Conservation (phyloP, 2,329 filamentous ascomycete species). For the Colletotrichum musicola region DNA sequence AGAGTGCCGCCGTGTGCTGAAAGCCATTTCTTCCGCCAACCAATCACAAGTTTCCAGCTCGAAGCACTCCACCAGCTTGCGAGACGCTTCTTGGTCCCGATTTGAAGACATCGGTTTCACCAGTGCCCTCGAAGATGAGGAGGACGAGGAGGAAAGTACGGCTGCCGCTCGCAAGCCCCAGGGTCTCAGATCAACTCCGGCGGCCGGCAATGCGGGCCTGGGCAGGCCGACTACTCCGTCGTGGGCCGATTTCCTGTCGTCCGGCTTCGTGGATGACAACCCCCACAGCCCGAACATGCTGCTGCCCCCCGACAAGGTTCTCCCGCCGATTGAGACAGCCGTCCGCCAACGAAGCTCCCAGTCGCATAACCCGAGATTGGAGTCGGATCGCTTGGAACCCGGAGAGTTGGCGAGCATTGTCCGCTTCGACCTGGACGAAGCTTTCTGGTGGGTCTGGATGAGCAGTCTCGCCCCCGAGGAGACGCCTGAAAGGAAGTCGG, state of each 20-base stretch:
- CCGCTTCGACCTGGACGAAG: slow-evolving; percentile 87
- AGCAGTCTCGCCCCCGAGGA: slow-evolving; percentile 94
- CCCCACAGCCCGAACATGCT: slow-evolving; percentile 76
- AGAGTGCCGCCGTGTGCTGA: slow-evolving; percentile 91
- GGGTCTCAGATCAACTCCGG: slow-evolving; percentile 74
- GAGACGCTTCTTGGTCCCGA: slow-evolving; percentile 94
- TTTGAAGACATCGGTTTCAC: slow-evolving; percentile 97
- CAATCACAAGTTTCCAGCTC: slow-evolving; percentile 81
- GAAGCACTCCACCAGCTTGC: slow-evolving; percentile 78
- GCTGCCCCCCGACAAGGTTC: slow-evolving; percentile 89
- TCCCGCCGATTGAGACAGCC: slow-evolving; percentile 85
- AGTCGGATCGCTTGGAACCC: slow-evolving; percentile 81
- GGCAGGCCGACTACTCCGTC: slow-evolving; percentile 94
- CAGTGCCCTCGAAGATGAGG: slow-evolving; percentile 77
- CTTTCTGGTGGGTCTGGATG: slow-evolving; percentile 99
- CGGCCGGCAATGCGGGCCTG: slow-evolving; percentile 74
- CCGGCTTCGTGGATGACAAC: slow-evolving; percentile 87
- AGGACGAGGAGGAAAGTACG: slow-evolving; percentile 71
- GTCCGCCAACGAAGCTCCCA: slow-evolving; percentile 85
- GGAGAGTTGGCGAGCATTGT: slow-evolving; percentile 95
- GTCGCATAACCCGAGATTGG: slow-evolving; percentile 81
- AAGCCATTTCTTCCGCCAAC: slow-evolving; percentile 88
- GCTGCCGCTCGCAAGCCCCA: slow-evolving; percentile 54
- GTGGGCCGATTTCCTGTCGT: slow-evolving; percentile 97
- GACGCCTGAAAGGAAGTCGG: slow-evolving; percentile 84